A percentile compares a stretch with the other conserved stretches of the same genome.
Evolutionary conservation across 306 rosid species (phyloP).

Genomic region (Acacia crassicarpa): DNA sequence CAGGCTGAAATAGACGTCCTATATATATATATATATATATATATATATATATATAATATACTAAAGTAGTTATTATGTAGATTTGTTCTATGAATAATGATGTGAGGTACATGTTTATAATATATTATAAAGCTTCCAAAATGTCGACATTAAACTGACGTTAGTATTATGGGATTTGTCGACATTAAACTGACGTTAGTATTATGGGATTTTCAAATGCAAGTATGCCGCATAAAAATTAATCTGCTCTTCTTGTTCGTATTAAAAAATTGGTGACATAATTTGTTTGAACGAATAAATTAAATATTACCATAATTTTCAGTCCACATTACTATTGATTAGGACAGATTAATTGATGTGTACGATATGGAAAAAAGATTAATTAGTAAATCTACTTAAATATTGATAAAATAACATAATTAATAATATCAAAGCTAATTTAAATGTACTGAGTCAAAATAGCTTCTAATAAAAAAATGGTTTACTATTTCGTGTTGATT

Average conservation of each 20-base stretch:
- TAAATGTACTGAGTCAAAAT: background rate
- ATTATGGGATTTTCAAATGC: background rate
- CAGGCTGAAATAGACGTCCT: slow-evolving; percentile 8
- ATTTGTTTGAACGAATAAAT: background rate
- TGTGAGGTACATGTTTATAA: background rate
- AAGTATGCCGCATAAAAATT: background rate
- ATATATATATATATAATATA: too few relatives aligned
- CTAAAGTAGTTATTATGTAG: background rate
- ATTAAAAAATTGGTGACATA: background rate
- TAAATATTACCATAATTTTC: background rate
- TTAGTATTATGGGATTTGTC: background rate
- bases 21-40: too few relatives aligned
- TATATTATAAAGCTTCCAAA: background rate
- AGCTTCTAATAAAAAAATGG: background rate
- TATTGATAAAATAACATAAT: background rate
- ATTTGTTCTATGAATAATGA: background rate
- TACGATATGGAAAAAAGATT: background rate
- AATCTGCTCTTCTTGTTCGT: background rate
- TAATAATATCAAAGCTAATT: background rate
- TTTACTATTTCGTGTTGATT: background rate
- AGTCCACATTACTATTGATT: background rate
- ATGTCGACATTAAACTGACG: slow-evolving; percentile 3
- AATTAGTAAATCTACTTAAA: background rate
- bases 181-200: background rate
- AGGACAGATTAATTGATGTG: background rate